These are phyloP conservation scores for Ceratocystis ficicola DNA, from an alignment of 2,329 filamentous ascomycete genomes.

Conservation along the genomic window DNA sequence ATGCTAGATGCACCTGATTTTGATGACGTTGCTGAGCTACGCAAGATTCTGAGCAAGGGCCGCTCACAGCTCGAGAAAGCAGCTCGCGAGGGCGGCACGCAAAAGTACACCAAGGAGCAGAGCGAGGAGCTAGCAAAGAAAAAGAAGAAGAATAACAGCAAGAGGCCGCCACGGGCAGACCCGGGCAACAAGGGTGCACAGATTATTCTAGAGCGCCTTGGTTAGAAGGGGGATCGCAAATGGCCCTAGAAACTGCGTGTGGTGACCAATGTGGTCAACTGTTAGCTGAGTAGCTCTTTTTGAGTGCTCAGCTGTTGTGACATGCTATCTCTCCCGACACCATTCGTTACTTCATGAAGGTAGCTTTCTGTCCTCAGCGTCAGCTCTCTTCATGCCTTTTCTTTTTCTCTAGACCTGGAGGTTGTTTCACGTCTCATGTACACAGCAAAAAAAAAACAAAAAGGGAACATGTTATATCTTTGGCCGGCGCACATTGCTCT, in stretches of 20 bases:
- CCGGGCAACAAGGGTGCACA: slow-evolving; percentile 51
- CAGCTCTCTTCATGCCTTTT: slow-evolving; percentile 11
- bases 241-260: background rate
- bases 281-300: no score
- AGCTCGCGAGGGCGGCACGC: slow-evolving; percentile 45
- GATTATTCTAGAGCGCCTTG: slow-evolving; percentile 48
- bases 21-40: slow-evolving; percentile 50
- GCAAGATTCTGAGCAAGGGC: slow-evolving; percentile 58
- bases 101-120: slow-evolving; percentile 41
- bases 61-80: slow-evolving; percentile 59
- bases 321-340: no score
- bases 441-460: slow-evolving; percentile 10
- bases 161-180: slow-evolving; percentile 25
- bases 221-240: slow-evolving; percentile 16
- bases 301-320: no score
- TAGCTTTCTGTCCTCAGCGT: no score
- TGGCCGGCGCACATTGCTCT: slow-evolving; percentile 22
- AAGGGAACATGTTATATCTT: slow-evolving; percentile 9
- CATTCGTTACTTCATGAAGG: no score
- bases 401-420: slow-evolving; percentile 11
- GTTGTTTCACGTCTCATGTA: slow-evolving; percentile 13
- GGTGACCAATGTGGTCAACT: background rate
- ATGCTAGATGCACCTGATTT: slow-evolving; percentile 67
- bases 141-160: slow-evolving; percentile 37
- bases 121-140: slow-evolving; percentile 35